phyloP scores from a whole-genome alignment of 805 yeast genomes.

The Zygotorulaspora danielsina region DNA sequence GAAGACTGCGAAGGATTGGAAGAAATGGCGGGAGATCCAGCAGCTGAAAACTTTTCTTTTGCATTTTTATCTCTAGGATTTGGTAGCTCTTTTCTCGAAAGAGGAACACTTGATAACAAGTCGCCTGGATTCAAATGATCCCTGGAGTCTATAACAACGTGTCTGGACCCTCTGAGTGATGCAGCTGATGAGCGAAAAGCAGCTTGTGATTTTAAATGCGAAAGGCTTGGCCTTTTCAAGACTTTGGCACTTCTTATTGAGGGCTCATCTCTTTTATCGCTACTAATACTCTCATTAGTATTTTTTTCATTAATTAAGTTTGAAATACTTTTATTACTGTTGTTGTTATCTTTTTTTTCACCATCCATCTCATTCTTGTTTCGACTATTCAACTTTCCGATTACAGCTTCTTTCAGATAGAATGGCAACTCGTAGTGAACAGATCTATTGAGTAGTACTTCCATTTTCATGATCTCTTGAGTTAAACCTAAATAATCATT shows the following conservation, averaged over 20 bases:
- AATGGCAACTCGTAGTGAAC: conserved; percentile 53
- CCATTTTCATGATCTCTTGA: conserved; percentile 73
- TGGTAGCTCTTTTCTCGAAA: conserved; percentile 41
- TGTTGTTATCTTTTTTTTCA: conserved; percentile 2
- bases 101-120: conserved; percentile 73
- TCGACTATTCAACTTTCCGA: conserved; percentile 39
- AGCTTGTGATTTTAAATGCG: conserved; percentile 8
- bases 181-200: conserved; percentile 7
- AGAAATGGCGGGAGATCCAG: conserved; percentile 7
- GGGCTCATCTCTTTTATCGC: conserved; percentile 1
- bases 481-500: conserved; percentile 84
- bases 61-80: conserved; percentile 2
- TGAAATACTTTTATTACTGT: conserved; percentile 1
- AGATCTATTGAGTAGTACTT: conserved; percentile 54
- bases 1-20: conserved; percentile 9
- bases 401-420: conserved; percentile 55
- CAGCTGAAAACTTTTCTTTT: conserved; percentile 3
- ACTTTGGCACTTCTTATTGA: conserved; percentile 6
- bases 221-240: conserved; percentile 10
- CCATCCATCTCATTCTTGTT: conserved; percentile 1
- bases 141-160: conserved; percentile 51
- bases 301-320: not conserved
- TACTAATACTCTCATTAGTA: not conserved
- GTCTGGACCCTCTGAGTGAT: conserved; percentile 37
- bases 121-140: conserved; percentile 77